A percentile compares a stretch with the other conserved stretches of the same genome.
Conservation (phyloP, 352 stramenopile genomes). For the Phytophthora niederhauseri region DNA sequence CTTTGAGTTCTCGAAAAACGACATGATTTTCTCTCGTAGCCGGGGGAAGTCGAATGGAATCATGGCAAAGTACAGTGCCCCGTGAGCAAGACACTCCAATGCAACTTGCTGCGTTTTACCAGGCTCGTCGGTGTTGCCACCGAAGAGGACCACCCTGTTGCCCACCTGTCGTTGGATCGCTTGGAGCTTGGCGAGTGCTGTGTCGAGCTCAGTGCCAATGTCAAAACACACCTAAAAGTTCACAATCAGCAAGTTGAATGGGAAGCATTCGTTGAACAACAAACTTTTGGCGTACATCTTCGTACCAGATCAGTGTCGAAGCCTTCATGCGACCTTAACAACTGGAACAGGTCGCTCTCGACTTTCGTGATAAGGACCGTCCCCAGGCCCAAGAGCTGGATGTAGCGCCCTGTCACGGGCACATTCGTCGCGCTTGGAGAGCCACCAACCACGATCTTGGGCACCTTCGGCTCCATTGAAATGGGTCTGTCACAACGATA, state of each 20-base stretch:
- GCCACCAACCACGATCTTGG: constrained; percentile 65
- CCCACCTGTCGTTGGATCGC: constrained; percentile 45
- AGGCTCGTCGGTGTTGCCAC: constrained; percentile 45
- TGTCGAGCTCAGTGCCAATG: constrained; percentile 53
- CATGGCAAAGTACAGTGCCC: constrained; percentile 65
- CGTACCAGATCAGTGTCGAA: constrained; percentile 59
- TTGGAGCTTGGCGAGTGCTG: constrained; percentile 46
- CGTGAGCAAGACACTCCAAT: constrained; percentile 49
- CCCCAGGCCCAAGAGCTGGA: constrained; percentile 70
- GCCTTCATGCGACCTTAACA: constrained; percentile 40
- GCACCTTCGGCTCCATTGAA: constrained; percentile 53
- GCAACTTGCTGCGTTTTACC: constrained; percentile 41
- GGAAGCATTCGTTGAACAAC: background rate
- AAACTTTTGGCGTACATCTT: background rate
- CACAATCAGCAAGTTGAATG: background rate
- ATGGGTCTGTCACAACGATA: constrained; percentile 22
- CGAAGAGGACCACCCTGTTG: constrained; percentile 61
- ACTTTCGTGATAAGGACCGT: constrained; percentile 45
- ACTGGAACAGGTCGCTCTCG: constrained; percentile 45
- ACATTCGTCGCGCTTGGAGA: constrained; percentile 43
- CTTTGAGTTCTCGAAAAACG: constrained; percentile 57
- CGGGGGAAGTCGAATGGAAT: constrained; percentile 66
- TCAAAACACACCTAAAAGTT: constrained; percentile 67
- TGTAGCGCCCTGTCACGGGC: constrained; percentile 64
- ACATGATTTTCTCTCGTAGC: constrained; percentile 58